Evolutionary conservation across 2,329 filamentous ascomycete species (phyloP).

Genomic region (Colletotrichum shisoi): DNA sequence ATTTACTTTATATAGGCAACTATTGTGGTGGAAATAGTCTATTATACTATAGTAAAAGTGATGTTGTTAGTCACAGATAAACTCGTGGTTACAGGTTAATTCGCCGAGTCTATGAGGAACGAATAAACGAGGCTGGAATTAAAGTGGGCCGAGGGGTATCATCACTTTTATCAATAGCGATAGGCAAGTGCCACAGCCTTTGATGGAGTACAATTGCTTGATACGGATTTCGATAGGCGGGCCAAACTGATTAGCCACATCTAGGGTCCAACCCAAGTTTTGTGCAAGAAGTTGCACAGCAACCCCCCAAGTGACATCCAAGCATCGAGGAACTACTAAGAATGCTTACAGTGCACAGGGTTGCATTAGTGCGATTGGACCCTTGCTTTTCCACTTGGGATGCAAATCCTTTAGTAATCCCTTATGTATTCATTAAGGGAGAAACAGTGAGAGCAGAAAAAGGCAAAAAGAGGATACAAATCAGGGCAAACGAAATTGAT

Average conservation of each 20-base stretch:
- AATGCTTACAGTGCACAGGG: conserved; percentile 22
- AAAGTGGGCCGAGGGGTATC: no score
- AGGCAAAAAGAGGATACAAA: no score
- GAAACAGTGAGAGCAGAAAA: neutral
- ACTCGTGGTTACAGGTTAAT: no score
- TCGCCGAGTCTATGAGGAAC: no score
- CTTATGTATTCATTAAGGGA: neutral
- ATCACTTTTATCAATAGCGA: neutral
- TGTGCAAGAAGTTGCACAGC: neutral
- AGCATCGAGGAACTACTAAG: neutral
- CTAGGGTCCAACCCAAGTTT: conserved; percentile 16
- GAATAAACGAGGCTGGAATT: no score
- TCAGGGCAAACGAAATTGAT: neutral
- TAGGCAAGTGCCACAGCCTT: neutral
- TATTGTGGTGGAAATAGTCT: no score
- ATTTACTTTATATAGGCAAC: no score
- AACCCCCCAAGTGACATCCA: neutral
- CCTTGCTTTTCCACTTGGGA: neutral
- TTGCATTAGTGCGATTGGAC: no score
- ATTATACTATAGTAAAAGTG: no score
- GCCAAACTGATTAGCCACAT: conserved; percentile 28
- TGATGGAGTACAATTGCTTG: neutral
- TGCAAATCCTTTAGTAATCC: neutral
- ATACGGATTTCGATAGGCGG: neutral
- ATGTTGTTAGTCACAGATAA: no score